A percentile compares a stretch with the other conserved stretches of the same genome.
phyloP scores from a whole-genome alignment of 2,329 filamentous ascomycete species.

The Scopulariopsis brevicaulis region DNA sequence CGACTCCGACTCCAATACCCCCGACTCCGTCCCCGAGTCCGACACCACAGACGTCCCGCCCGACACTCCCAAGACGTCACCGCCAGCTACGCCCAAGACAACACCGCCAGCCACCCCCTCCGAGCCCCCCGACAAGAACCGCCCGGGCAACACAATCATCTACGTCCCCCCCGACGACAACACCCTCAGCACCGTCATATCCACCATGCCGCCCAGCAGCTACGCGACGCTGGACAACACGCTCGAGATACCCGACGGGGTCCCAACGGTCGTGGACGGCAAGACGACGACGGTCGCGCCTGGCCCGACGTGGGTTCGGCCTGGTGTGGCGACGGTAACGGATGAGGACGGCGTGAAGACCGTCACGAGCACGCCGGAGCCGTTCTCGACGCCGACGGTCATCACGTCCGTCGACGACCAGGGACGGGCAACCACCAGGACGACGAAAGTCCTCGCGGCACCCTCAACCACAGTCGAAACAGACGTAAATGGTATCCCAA shows the following conservation, averaged over 20 bases:
- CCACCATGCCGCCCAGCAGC: background rate
- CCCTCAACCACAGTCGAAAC: background rate
- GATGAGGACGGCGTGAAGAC: background rate
- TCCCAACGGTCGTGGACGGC: conserved; percentile 1
- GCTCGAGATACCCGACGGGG: background rate
- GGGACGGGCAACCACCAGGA: background rate
- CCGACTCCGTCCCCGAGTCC: too few species aligned
- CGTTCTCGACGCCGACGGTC: background rate
- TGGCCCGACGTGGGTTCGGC: background rate
- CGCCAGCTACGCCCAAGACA: background rate
- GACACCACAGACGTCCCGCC: too few species aligned
- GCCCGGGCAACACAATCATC: background rate
- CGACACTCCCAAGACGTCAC: too few species aligned
- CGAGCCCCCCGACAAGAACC: background rate
- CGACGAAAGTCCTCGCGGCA: background rate
- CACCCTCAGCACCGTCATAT: background rate
- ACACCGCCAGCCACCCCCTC: background rate
- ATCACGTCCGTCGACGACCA: background rate
- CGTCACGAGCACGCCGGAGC: background rate
- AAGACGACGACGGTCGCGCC: background rate
- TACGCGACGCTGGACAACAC: background rate
- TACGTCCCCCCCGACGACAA: background rate
- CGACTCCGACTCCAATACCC: too few species aligned
- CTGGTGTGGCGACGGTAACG: background rate
- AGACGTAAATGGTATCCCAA: background rate